Evolutionary conservation across 2,329 filamentous ascomycete species (phyloP).

Genomic region (Exophiala bonariae): DNA sequence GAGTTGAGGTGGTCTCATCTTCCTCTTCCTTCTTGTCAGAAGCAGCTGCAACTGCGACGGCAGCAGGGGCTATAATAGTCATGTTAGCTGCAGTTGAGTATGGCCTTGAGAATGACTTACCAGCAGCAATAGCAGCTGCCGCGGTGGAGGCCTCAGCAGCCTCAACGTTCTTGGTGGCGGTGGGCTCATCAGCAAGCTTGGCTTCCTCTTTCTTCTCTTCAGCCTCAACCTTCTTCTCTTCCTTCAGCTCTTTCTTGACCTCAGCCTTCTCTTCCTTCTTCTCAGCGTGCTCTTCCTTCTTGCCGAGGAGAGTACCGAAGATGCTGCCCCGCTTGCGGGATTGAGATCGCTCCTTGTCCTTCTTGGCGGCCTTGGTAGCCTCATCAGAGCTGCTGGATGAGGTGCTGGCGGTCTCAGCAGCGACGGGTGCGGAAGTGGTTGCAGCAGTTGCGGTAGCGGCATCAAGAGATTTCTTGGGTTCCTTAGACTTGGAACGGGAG

Average conservation of each 20-base stretch:
- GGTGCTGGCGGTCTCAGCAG: conserved; percentile 22
- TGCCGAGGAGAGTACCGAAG: conserved; percentile 58
- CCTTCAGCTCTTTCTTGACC: conserved; percentile 39
- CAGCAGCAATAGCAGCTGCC: conserved; percentile 33
- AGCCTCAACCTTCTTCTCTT: conserved; percentile 42
- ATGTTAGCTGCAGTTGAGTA: conserved; percentile 16
- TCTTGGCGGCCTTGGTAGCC: conserved; percentile 54
- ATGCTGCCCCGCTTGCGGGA: conserved; percentile 62
- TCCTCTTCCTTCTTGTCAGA: conserved; percentile 51
- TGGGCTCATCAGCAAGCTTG: conserved; percentile 32
- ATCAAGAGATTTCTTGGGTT: conserved; percentile 34
- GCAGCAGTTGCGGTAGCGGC: conserved; percentile 19
- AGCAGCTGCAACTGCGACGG: conserved; percentile 48
- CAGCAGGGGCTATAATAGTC: conserved; percentile 34
- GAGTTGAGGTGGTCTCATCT: conserved; percentile 48
- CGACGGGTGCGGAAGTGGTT: conserved; percentile 14
- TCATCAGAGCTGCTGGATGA: conserved; percentile 27
- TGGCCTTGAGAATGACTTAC: conserved; percentile 23
- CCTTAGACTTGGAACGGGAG: conserved; percentile 36
- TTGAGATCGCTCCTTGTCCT: conserved; percentile 60
- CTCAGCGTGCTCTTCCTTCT: conserved; percentile 56
- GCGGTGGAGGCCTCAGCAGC: conserved; percentile 36
- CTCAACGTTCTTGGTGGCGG: conserved; percentile 42
- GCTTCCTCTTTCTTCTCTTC: conserved; percentile 45
- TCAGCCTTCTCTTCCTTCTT: conserved; percentile 41